A percentile compares a stretch with the other conserved stretches of the same genome.
phyloP scores from a whole-genome alignment of 805 yeast species.

The Sugiyamaella smithiae region DNA sequence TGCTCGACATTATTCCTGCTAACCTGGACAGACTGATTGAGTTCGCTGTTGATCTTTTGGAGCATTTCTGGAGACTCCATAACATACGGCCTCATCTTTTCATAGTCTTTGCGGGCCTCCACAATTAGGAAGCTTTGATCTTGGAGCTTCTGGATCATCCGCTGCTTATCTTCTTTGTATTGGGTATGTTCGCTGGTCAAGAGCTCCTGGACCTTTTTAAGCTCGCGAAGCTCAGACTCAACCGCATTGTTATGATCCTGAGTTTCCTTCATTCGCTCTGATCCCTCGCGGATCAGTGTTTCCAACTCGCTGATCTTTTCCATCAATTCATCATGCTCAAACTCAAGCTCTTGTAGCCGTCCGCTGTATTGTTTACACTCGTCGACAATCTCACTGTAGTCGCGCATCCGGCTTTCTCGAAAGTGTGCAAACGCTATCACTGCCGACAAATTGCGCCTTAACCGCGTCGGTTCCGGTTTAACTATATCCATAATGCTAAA shows the following conservation, averaged over 20 bases:
- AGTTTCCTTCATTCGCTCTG: constrained; percentile 35
- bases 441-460: constrained; percentile 69
- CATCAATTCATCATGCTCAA: constrained; percentile 39
- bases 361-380: constrained; percentile 51
- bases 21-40: constrained; percentile 44
- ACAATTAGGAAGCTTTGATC: constrained; percentile 55
- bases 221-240: constrained; percentile 58
- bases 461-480: constrained; percentile 70
- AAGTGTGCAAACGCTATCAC: constrained; percentile 82
- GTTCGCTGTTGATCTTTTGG: constrained; percentile 50
- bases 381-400: constrained; percentile 60
- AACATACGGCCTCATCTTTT: constrained; percentile 56
- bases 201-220: constrained; percentile 61
- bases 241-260: constrained; percentile 51
- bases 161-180: constrained; percentile 62
- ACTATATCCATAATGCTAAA: constrained; percentile 70
- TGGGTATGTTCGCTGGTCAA: constrained; percentile 58
- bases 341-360: constrained; percentile 38
- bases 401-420: constrained; percentile 70
- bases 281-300: constrained; percentile 30
- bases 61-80: constrained; percentile 59
- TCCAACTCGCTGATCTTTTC: constrained; percentile 38
- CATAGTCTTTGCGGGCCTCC: constrained; percentile 57
- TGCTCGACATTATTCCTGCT: constrained; percentile 41
- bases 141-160: constrained; percentile 56